Percentiles rank a stretch among this genome's conserved stretches.
These are phyloP conservation scores for Sugiyamaella novakii DNA, from an alignment of 1,139 yeast species.

Conservation along the genomic window DNA sequence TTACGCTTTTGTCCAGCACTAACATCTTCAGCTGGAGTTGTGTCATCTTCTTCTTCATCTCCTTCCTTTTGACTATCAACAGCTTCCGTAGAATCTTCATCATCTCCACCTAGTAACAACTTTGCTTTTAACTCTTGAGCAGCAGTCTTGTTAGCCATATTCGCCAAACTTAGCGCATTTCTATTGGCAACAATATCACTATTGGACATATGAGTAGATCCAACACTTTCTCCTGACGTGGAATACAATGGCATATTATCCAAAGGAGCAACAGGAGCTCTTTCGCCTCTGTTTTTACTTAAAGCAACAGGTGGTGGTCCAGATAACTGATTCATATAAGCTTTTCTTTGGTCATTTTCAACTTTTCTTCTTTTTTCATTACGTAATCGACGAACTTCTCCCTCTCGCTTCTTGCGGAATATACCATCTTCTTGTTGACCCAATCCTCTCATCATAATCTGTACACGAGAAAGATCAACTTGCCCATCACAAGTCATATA, in stretches of 20 bases:
- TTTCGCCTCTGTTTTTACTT: constrained; percentile 52
- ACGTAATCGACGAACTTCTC: constrained; percentile 66
- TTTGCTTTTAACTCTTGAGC: constrained; percentile 62
- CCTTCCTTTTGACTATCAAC: constrained; percentile 30
- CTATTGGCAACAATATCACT: constrained; percentile 72
- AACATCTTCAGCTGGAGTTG: constrained; percentile 18
- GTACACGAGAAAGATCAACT: constrained; percentile 75
- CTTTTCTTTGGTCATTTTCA: constrained; percentile 36
- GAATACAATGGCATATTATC: constrained; percentile 77
- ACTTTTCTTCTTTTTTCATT: constrained; percentile 60
- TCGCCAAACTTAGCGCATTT: constrained; percentile 70
- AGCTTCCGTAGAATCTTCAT: constrained; percentile 29
- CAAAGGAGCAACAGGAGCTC: constrained; percentile 72
- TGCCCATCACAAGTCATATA: constrained; percentile 90
- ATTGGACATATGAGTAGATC: constrained; percentile 67
- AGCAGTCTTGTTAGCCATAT: constrained; percentile 71
- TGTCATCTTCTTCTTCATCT: constrained; percentile 36
- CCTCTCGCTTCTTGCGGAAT: constrained; percentile 66
- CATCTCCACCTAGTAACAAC: constrained; percentile 30
- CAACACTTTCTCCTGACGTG: constrained; percentile 67
- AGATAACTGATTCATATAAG: constrained; percentile 21
- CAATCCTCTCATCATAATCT: constrained; percentile 62
- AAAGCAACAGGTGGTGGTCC: constrained; percentile 26
- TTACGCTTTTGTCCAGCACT: constrained; percentile 22
- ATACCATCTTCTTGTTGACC: constrained; percentile 80